Base-by-base conservation (phyloP, 164 flowering plant species). In the Sedum album region DNA sequence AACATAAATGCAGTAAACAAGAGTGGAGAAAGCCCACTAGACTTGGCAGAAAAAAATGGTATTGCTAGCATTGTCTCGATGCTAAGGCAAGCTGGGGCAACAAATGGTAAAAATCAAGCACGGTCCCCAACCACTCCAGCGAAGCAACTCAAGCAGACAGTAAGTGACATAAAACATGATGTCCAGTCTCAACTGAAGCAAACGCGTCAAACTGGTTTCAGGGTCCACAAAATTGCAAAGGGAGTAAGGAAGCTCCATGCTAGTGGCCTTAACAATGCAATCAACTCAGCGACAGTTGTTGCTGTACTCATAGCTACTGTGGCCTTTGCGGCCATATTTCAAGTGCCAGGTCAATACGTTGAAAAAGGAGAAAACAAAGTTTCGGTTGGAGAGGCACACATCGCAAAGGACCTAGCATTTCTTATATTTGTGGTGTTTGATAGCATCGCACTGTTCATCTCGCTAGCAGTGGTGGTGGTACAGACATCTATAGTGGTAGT, bases 261-360 rank as follows among this genome's bases (percentile, higher is more conserved):
- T 25, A 85, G 86, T 66, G 99, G 99, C 60, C 91, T 92, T n/a
- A 95, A 95, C 79, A 95, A 95, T 75, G 99, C 97, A 26, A 90
- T 92, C 66, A 95, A 77, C 76, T 86, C 92, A 0, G 89, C 97
- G 1, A 95, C 97, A 20, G 88, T 92, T 31, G 99, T 95, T 8
- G 99, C 99, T 14, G 99, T 95, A 65, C 94, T 95, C 67, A 92
- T 95, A 36, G 99, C 99, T 20, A 90, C 99, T 9, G 96, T 95
- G 36, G 99, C 99, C 31, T 95, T 95, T 74, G 99, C 99, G 2
- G 99, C 96, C 68, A 94, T 94, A 65, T 94, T 91, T 79, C 83
- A 88, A 9, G 90, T 91, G 0, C 99, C 99, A 26, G 97, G 97
- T 23, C 96, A 90, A 71, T 91, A 80, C 66, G 88, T 82, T 35